Evolutionary conservation across 208 protist genomes (phyloP).

Genomic region (Endotrypanum monterogeii): DNA sequence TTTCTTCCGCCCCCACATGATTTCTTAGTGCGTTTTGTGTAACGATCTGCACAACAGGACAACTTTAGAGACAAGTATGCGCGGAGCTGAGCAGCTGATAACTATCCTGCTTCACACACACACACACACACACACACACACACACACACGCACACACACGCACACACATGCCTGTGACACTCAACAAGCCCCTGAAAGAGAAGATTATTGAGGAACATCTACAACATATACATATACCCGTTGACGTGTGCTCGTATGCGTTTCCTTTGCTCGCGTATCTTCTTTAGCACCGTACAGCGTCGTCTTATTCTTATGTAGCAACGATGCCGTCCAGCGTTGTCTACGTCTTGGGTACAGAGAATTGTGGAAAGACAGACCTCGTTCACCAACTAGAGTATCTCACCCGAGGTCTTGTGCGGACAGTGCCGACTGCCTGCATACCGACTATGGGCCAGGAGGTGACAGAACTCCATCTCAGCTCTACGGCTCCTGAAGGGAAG

Average conservation of each 20-base stretch:
- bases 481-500: constrained; percentile 8
- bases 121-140: constrained; percentile 15
- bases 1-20: neutral
- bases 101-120: neutral
- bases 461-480: constrained; percentile 27
- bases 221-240: neutral
- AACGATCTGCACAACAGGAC: neutral
- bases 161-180: constrained; percentile 8
- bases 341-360: constrained; percentile 73
- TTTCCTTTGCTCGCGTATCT: neutral
- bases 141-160: constrained; percentile 1
- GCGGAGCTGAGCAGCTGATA: neutral
- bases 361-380: constrained; percentile 73
- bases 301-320: neutral
- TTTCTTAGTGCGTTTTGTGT: neutral
- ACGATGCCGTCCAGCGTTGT: constrained; percentile 22
- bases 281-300: neutral
- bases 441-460: constrained; percentile 81
- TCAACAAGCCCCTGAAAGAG: neutral
- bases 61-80: neutral
- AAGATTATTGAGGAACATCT: neutral
- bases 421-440: constrained; percentile 26
- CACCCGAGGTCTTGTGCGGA: constrained; percentile 27
- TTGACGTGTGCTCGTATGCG: neutral
- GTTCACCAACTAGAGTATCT: constrained; percentile 54